Evolutionary conservation across 768 basidiomycete species (phyloP), one percentile per base, ranked within the genome.

Genomic region (Calocera viscosa): DNA sequence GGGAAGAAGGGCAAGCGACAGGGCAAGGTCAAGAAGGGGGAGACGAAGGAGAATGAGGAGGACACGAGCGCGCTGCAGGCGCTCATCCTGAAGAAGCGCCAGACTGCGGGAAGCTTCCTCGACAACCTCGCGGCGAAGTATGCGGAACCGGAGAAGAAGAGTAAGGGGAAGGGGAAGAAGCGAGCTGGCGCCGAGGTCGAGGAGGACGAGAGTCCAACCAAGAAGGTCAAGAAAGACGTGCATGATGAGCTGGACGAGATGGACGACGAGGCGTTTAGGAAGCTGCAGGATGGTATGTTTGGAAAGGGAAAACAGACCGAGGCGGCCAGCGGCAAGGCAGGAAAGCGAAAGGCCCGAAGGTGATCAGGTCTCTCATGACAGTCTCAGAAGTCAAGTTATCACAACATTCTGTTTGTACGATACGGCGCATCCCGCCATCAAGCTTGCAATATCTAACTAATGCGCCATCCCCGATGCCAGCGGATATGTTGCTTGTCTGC

Each of bases 111-210:
- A 60, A 68, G 70, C 14, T 91, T 92, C 75, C 83, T 94, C 68
- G 89, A 94, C 70, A 77, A 77, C 67, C 80, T 92, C 38, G 88
- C 88, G 14, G 82, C 83, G 0, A 92, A 91, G 72, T 92, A 92
- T 72, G 79, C 64, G 2, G 69, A 82, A 30, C 83, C 83, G 40
- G 77, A 81, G 7, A 76, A 80, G 49, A 82, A 80, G 70, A 76
- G 77, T 32, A 79, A 78, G 34, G 68, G 74, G 78, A 85, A 85
- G 71, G 80, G 84, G 33, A 79, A 72, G 72, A 74, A 73, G 64
- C 72, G 73, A 2, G 14, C 53, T 26, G 53, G 14, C 30, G 26
- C 53, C 10, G 82, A 79, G 33, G 77, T 76, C 12, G 73, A 74
- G 41, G 79, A 73, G 64, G 74, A 72, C 0, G 74, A 73, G 40